Base-by-base conservation (phyloP, 805 yeast genomes). In the Debaryomyces castellii region DNA sequence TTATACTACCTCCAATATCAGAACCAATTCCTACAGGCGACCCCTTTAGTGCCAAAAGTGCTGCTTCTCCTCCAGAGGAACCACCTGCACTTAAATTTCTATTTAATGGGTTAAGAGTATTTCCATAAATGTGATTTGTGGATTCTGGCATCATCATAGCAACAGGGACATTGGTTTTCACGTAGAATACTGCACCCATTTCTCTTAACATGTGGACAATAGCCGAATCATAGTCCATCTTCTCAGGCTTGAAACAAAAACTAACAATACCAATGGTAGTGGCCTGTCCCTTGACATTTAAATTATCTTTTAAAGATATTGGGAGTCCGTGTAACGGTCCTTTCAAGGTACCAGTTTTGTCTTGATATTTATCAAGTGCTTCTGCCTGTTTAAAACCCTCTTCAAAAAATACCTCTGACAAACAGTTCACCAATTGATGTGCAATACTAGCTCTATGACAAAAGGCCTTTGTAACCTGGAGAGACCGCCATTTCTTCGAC, bases 381-480 rank as follows among this genome's bases (percentile, higher is more conserved):
- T 44, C 43, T 1, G 71, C 69, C 30, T 41, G 50, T 30, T 47
- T 39, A 12, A 64, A 39, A 0, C 62, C 67, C 21, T 58, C 62
- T 17, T 62, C 68, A 55, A 64, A 57, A 57, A 62, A 55, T 10
- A 72, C 66, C 44, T 73, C 77, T 9, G 63, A 51, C 27, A 67
- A 58, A 51, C 76, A 73, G 44, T 69, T 67, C 27, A 62, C 56
- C 48, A 82, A 61, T 52, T 82, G 86, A 49, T 81, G 85, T 0
- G 82, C 82, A 17, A 80, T 61, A 3, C 81, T 73, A 3, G 86
- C 80, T 38, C 87, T 61, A 54, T 82, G 82, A 48, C 81, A 74
- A 58, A 76, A 82, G 1, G 87, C 86, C 9, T 60, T 61, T 1
- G 78, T 65, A 2, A 82, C 82, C 38, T 76, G 71, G 1, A 62